Evolutionary conservation across 179 eudicot species (phyloP).

Genomic region (Sideroxylon spinosum): DNA sequence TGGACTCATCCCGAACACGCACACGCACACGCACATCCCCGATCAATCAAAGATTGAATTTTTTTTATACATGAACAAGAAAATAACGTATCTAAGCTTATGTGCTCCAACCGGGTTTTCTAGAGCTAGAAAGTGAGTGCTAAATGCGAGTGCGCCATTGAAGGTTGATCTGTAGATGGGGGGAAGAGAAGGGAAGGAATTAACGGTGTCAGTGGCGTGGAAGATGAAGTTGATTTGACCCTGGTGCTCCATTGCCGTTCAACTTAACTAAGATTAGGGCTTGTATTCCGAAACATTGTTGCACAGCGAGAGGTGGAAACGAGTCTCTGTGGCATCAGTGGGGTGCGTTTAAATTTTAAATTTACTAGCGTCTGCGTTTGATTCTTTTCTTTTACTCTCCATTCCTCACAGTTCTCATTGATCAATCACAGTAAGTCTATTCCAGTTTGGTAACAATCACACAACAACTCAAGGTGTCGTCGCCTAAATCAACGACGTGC

Average conservation of each 20-base stretch:
- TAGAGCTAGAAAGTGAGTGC: slow-evolving; percentile 41
- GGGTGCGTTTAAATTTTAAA: too few species aligned
- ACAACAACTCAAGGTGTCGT: too few species aligned
- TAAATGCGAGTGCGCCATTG: slow-evolving; percentile 50
- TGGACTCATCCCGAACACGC: neutral
- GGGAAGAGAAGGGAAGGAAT: slow-evolving; percentile 22
- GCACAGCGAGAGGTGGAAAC: too few species aligned
- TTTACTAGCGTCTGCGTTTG: neutral
- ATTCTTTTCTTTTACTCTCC: neutral
- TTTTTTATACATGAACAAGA: slow-evolving; percentile 12
- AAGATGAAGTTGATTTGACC: slow-evolving; percentile 20
- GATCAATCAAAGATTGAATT: slow-evolving; percentile 16
- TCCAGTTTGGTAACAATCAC: slow-evolving; percentile 3
- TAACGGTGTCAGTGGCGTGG: neutral
- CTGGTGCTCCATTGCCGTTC: slow-evolving; percentile 32
- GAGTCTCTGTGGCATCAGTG: too few species aligned
- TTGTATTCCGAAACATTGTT: slow-evolving; percentile 44
- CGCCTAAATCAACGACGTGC: too few species aligned
- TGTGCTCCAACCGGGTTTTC: slow-evolving; percentile 18
- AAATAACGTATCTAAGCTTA: slow-evolving; percentile 26
- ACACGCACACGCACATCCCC: neutral
- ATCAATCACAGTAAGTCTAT: neutral
- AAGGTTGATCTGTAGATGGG: slow-evolving; percentile 29
- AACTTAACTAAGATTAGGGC: slow-evolving; percentile 33
- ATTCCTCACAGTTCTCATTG: slow-evolving; percentile 7